Base-by-base conservation (phyloP, 345 rosid species). In the Cardamine chenopodiifolia region DNA sequence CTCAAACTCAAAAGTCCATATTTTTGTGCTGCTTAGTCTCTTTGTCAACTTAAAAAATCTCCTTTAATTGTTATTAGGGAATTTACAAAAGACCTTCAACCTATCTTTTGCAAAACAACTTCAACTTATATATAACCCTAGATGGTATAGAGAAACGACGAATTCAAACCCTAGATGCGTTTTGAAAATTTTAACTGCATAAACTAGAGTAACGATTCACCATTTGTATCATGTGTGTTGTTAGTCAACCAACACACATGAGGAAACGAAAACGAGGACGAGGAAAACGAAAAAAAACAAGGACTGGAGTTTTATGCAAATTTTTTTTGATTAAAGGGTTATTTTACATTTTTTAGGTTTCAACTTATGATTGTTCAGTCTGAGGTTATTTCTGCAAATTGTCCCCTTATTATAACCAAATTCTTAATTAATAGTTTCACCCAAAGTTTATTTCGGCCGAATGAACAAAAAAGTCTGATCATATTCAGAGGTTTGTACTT, bases 11-110 rank as follows among this genome's bases (percentile, higher is more conserved):
- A 39, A 4, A n/a, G 40, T 54, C 63, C 39, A 35, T 52, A 23
- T 52, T n/a, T n/a, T 14, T 52, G 71, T 67, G 71, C 61, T 53
- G 12, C 17, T 52, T 35, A 14, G n/a, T 52, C 35, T 22, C 12
- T 12, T 8, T 1, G 58, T 49, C 70, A 67, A 52, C 61, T 53
- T 52, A 17, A n/a, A 35, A 10, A 35, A 53, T n/a, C 25, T 23
- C 14, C 23, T 15, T 52, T 19, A 49, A 32, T 1, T 64, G 7
- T 18, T 26, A n/a, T 18, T 7, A 17, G 9, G 13, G 3, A 39
- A 61, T 7, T 14, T 52, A 22, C 28, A 2, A 32, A 56, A 25
- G 8, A 28, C 23, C 14, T 57, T 57, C 42, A 4, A 4, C 32
- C 5, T 32, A n/a, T 23, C 32, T 10, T 23, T 53, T 53, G 32